These are phyloP conservation scores for Rhynchospora pubera DNA, from an alignment of 176 grass and related monocot genomes.

Conservation along the genomic window DNA sequence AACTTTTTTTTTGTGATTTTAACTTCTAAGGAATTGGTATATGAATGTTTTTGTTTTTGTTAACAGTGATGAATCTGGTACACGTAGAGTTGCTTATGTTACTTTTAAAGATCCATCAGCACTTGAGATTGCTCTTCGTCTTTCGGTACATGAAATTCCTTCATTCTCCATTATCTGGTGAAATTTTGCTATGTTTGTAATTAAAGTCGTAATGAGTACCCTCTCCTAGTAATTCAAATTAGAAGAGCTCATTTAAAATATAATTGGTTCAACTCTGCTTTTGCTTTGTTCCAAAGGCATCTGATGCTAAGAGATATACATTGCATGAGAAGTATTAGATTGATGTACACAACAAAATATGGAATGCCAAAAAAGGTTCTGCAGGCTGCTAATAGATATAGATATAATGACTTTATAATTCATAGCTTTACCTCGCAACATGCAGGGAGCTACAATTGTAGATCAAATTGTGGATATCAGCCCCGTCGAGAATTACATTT, in stretches of 20 bases:
- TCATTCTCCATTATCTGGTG: not conserved
- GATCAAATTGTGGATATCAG: conserved; percentile 81
- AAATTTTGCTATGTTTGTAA: not conserved
- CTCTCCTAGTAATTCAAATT: not conserved
- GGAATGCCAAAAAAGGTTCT: no score
- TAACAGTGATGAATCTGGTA: conserved; percentile 43
- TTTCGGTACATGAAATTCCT: conserved; percentile 49
- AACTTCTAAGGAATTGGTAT: not conserved
- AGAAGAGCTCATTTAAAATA: not conserved
- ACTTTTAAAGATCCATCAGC: conserved; percentile 88
- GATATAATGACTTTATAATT: not conserved
- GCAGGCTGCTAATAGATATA: not conserved
- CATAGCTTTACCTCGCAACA: not conserved
- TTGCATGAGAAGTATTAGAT: not conserved
- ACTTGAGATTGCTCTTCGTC: conserved; percentile 79
- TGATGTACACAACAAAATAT: not conserved
- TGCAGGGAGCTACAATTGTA: conserved; percentile 91
- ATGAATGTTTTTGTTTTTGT: not conserved
- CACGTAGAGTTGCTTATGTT: conserved; percentile 64
- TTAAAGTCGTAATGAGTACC: not conserved
- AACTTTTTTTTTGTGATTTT: not conserved
- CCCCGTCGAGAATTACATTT: conserved; percentile 84
- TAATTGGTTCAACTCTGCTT: not conserved
- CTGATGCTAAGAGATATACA: not conserved
- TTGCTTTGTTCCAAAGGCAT: not conserved